Evolutionary conservation across 331 rosid genomes (phyloP), one percentile per base, ranked within the genome.

Genomic region (Quercus phellos): DNA sequence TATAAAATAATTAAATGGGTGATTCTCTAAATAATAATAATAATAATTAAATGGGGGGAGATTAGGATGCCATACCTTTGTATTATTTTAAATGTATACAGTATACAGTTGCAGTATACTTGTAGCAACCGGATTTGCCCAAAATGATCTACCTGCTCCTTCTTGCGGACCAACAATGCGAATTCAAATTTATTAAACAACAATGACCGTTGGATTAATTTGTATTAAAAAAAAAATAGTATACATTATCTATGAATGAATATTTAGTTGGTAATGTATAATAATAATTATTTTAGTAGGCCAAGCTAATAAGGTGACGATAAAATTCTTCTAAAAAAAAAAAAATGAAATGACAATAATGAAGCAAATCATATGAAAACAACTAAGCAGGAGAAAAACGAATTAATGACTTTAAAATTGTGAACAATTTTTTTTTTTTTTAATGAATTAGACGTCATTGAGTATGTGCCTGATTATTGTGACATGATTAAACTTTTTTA

Each of bases 401-500:
- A 70, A 75, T 19, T 60, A 54, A 66, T 55, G 12, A 79, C 72
- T 79, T 11, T 55, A n/a, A 74, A 67, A 55, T 35, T 11, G 46
- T 38, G 12, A 38, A 38, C 46, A 38, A 2, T 2, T 8, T 35
- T 35, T 35, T 5, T 5, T 27, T 27, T 27, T 27, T 27, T 2
- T 2, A 34, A 17, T 21, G 1, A 50, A 70, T 27, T 42, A 29
- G 55, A 74, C 51, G 21, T 19, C 58, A 66, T 79, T 66, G 58
- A 74, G 86, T 78, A 81, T 83, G 79, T 81, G 61, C 74, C 83
- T 72, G 78, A 76, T 79, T 76, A 82, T 46, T 73, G 74, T 74
- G 67, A 43, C 55, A 21, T 59, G 60, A 73, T 53, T 72, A 9
- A 80, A 73, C 68, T 10, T 4, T 11, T 11, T 60, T 2, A 21